Conservation (phyloP, 2,329 filamentous ascomycete genomes). For the Colletotrichum euphorbiae region DNA sequence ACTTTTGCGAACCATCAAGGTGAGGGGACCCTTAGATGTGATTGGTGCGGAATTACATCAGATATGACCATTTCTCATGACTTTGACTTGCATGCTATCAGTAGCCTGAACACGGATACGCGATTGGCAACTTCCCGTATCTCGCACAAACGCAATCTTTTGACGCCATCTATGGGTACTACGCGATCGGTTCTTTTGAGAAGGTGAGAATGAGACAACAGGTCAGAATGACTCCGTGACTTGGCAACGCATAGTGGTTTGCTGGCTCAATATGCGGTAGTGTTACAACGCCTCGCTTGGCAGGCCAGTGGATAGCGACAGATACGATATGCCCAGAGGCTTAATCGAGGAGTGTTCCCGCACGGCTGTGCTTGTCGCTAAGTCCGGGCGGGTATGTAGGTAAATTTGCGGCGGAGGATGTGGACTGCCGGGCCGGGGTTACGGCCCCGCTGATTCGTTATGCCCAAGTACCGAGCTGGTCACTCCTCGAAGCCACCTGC, state of each 20-base stretch:
- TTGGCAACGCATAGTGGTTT: slow-evolving; percentile 21
- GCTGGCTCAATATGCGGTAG: slow-evolving; percentile 8
- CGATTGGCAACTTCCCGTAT: slow-evolving; percentile 15
- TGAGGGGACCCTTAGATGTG: background rate
- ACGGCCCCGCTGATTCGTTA: slow-evolving; percentile 20
- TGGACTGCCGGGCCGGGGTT: slow-evolving; percentile 36
- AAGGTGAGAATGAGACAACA: slow-evolving; percentile 20
- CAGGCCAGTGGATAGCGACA: slow-evolving; percentile 10
- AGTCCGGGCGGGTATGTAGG: slow-evolving; percentile 35
- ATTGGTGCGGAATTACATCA: slow-evolving; percentile 16
- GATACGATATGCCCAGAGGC: slow-evolving; percentile 22
- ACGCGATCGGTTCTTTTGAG: slow-evolving; percentile 19
- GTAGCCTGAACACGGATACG: background rate
- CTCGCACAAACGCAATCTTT: slow-evolving; percentile 34
- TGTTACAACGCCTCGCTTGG: slow-evolving; percentile 36
- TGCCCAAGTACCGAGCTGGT: slow-evolving; percentile 26
- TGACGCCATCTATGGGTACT: slow-evolving; percentile 30
- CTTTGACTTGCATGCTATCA: background rate
- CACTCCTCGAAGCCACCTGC: slow-evolving; percentile 30
- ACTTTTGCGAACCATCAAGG: too few species aligned
- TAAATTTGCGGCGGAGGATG: slow-evolving; percentile 28
- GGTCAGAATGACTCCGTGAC: slow-evolving; percentile 28
- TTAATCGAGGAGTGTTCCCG: slow-evolving; percentile 14
- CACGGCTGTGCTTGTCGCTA: slow-evolving; percentile 26
- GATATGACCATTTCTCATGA: background rate